Base-by-base conservation (phyloP, 352 stramenopile species). In the Ochromonadaceae sp. region DNA sequence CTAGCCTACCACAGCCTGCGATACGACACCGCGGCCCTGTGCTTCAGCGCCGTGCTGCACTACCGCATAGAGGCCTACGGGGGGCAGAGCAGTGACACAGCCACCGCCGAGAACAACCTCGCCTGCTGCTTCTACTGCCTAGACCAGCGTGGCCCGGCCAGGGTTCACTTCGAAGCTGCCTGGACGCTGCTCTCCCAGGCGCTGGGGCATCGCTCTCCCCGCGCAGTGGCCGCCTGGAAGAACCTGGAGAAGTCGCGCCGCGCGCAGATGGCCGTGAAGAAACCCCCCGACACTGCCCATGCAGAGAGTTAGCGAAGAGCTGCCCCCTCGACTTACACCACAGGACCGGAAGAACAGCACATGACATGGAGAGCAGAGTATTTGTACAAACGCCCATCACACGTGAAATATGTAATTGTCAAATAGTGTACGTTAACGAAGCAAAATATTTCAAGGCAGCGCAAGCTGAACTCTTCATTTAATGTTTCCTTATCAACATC, bases 211-310 rank as follows among this genome's bases (percentile, higher is more conserved):
- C 34, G 55, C 25, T 5, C 34, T 20, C 35, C 55, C 20, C 34
- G 55, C 26, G 7, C 35, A 7, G 26, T 63, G 4, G 25, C 22
- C 17, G 55, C 41, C 4, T 63, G 35, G 34, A 63, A 63, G 38
- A 63, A 63, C 31, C 25, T 47, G 12, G 55, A 63, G 25, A 63
- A 63, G 41, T 39, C 55, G 4, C n/a, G 38, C 36, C 55, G 55
- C 10, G 9, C 35, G 7, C 12, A 47, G 15, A 59, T 35, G 7
- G 22, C 22, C 22, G 40, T 44, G 15, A 61, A 56, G n/a, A 63
- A 49, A n/a, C n/a, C n/a, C n/a, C n/a, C n/a, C n/a, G n/a, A n/a
- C n/a, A n/a, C n/a, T n/a, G n/a, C n/a, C n/a, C n/a, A n/a, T n/a
- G n/a, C n/a, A n/a, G n/a, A n/a, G n/a, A n/a, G n/a, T n/a, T n/a